These are phyloP conservation scores for Trichothecium roseum DNA, from an alignment of 2,329 filamentous ascomycete genomes.

Conservation along the genomic window DNA sequence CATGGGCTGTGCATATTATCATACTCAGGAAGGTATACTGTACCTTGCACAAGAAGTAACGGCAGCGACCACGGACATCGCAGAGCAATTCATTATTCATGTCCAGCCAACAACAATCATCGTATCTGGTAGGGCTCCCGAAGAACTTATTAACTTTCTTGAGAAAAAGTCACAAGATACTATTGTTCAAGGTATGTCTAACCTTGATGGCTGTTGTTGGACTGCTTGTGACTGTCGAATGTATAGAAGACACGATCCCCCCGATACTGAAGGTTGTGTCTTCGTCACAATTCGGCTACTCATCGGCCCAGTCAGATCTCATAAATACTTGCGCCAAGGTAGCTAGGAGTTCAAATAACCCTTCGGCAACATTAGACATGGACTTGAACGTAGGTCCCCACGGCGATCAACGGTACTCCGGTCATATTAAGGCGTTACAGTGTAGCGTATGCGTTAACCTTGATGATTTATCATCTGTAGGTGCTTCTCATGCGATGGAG, in stretches of 20 bases:
- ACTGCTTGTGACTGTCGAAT: neutral
- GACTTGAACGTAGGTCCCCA: slow-evolving; percentile 2
- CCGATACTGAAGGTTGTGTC: slow-evolving; percentile 54
- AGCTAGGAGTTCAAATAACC: slow-evolving; percentile 2
- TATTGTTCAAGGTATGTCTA: no score
- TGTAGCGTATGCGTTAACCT: slow-evolving; percentile 63
- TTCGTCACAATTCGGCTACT: slow-evolving; percentile 61
- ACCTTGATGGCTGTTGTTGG: no score
- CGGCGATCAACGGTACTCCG: slow-evolving; percentile 26
- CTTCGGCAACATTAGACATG: slow-evolving; percentile 2
- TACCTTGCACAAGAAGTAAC: slow-evolving; percentile 69
- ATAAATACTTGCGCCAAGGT: slow-evolving; percentile 24
- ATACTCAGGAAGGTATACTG: slow-evolving; percentile 57
- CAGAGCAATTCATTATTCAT: slow-evolving; percentile 50
- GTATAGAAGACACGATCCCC: slow-evolving; percentile 1
- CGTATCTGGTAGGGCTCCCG: slow-evolving; percentile 35
- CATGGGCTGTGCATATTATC: slow-evolving; percentile 78
- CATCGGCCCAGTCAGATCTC: slow-evolving; percentile 56
- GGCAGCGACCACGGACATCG: slow-evolving; percentile 55
- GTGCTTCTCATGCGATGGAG: slow-evolving; percentile 7
- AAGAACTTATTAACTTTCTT: slow-evolving; percentile 21
- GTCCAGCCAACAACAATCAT: slow-evolving; percentile 46
- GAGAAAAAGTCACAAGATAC: slow-evolving; percentile 8
- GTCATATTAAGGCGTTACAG: slow-evolving; percentile 52
- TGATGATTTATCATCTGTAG: slow-evolving; percentile 60